phyloP scores from a whole-genome alignment of 306 rosid species.

The Phaseolus lunatus region DNA sequence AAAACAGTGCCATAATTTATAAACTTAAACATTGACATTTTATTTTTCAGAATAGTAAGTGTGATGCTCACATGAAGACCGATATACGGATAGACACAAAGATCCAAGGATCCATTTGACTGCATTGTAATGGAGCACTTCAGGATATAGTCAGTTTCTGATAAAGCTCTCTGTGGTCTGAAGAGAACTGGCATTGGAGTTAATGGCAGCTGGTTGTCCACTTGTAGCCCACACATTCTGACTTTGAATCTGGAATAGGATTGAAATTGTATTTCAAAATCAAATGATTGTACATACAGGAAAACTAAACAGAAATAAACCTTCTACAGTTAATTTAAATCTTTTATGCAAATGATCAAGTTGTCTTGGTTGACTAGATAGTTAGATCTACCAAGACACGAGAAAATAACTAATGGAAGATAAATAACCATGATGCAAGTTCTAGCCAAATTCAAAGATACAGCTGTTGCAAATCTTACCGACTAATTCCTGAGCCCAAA shows the following conservation, averaged over 20 bases:
- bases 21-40: background rate
- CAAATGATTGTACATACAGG: constrained; percentile 16
- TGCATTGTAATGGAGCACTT: constrained; percentile 88
- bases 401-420: constrained; percentile 37
- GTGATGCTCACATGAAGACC: constrained; percentile 78
- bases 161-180: constrained; percentile 85
- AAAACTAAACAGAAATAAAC: constrained; percentile 28
- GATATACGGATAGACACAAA: constrained; percentile 88
- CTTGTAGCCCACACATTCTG: constrained; percentile 86
- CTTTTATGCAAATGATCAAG: constrained; percentile 25
- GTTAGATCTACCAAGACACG: constrained; percentile 21
- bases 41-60: constrained; percentile 13
- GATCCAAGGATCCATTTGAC: constrained; percentile 90
- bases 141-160: constrained; percentile 79
- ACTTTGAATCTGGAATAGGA: constrained; percentile 75
- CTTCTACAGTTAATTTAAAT: constrained; percentile 32
- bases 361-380: constrained; percentile 28
- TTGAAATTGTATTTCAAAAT: constrained; percentile 41
- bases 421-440: constrained; percentile 24
- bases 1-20: constrained; percentile 30
- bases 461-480: constrained; percentile 61
- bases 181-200: constrained; percentile 96
- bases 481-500: constrained; percentile 87
- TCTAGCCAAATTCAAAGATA: constrained; percentile 27
- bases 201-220: constrained; percentile 96